Evolutionary conservation across 352 stramenopile genomes (phyloP).

Genomic region (Peronosclerospora sorghi): DNA sequence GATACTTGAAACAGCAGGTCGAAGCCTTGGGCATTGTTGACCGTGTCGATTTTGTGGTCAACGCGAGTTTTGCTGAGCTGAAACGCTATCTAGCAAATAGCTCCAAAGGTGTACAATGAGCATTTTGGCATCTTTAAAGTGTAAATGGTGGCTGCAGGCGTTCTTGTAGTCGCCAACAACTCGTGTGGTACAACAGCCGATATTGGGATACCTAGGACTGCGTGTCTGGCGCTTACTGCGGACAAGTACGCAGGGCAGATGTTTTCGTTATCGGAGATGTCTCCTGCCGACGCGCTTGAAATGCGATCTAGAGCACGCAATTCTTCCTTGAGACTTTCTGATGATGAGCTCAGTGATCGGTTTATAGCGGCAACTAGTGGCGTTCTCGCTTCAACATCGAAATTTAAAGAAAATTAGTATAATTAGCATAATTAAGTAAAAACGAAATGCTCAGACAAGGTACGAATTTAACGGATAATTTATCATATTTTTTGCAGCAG

Average conservation of each 20-base stretch:
- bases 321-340: conserved; percentile 55
- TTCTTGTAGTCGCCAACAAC: no score
- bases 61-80: conserved; percentile 90
- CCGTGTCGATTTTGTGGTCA: conserved; percentile 90
- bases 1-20: conserved; percentile 72
- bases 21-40: conserved; percentile 62
- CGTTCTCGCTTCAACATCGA: conserved; percentile 14
- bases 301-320: conserved; percentile 37
- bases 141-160: conserved; percentile 97
- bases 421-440: no score
- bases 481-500: no score
- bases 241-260: conserved; percentile 86
- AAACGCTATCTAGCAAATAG: conserved; percentile 77
- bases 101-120: conserved; percentile 98
- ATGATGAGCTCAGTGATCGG: conserved; percentile 51
- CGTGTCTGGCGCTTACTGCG: conserved; percentile 75
- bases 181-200: no score
- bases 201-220: conserved; percentile 81
- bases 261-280: conserved; percentile 35
- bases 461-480: no score
- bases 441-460: no score
- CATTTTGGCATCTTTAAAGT: conserved; percentile 99
- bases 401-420: no score
- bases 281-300: conserved; percentile 16
- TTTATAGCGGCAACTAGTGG: conserved; percentile 40